phyloP scores from a whole-genome alignment of 345 rosid species.

The Conringia planisiliqua region DNA sequence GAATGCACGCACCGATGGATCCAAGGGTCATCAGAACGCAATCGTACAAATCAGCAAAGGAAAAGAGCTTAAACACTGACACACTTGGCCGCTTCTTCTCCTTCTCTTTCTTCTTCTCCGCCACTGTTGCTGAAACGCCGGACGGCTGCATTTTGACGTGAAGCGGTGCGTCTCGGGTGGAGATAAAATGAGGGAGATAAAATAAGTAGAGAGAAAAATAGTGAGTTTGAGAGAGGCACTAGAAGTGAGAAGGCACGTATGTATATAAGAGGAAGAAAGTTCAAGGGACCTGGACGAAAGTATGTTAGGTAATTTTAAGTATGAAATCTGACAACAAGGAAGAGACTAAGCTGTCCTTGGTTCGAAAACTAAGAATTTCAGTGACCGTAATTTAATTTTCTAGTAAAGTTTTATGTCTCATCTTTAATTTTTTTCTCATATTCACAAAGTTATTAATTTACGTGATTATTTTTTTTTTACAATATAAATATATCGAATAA shows the following conservation, averaged over 20 bases:
- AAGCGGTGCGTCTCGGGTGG: background rate
- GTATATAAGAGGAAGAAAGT: background rate
- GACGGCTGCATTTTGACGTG: conserved; percentile 31
- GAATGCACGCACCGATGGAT: conserved; percentile 76
- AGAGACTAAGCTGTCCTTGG: background rate
- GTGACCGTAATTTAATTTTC: background rate
- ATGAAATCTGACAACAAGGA: background rate
- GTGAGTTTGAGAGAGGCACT: conserved; percentile 8
- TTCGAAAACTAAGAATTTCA: background rate
- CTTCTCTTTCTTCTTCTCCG: background rate
- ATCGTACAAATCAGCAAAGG: conserved; percentile 79
- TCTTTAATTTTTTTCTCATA: background rate
- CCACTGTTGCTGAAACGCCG: conserved; percentile 13
- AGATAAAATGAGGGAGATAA: background rate
- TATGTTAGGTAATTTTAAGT: background rate
- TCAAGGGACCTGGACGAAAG: background rate
- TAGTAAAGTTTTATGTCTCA: background rate
- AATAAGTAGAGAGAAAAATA: background rate
- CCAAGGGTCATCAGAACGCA: conserved; percentile 72
- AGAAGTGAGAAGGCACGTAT: background rate
- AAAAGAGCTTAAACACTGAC: conserved; percentile 58
- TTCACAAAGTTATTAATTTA: background rate
- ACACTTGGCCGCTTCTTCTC: conserved; percentile 40
- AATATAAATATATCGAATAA: background rate
- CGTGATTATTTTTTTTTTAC: background rate